phyloP scores from a whole-genome alignment of 345 rosid species.

The Gossypium ekmanianum region DNA sequence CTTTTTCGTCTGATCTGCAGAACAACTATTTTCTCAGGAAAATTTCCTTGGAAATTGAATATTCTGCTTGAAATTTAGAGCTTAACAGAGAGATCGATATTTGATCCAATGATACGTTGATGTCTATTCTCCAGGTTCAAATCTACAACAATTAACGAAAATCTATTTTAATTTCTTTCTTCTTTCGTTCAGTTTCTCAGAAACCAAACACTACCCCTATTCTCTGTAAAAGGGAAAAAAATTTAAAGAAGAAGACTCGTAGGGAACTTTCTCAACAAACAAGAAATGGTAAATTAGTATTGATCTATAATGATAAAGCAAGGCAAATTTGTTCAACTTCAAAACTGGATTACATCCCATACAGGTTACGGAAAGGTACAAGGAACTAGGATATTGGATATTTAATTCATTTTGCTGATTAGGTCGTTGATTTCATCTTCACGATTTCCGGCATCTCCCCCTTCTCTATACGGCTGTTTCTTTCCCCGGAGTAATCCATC shows the following conservation, averaged over 20 bases:
- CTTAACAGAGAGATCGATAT: too few species aligned
- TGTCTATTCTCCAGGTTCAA: neutral
- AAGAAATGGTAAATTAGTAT: constrained; percentile 5
- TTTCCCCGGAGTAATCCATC: constrained; percentile 60
- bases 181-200: neutral
- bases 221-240: neutral
- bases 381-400: neutral
- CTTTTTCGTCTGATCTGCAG: too few species aligned
- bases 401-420: constrained; percentile 69
- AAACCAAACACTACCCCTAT: neutral
- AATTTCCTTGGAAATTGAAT: too few species aligned
- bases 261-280: neutral
- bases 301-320: neutral
- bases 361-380: neutral
- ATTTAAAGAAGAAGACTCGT: neutral
- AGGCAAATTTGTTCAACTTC: neutral
- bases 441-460: constrained; percentile 84
- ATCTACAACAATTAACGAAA: neutral
- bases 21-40: too few species aligned
- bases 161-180: neutral
- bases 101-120: neutral
- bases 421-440: constrained; percentile 75
- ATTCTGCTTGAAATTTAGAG: too few species aligned
- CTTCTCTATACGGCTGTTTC: constrained; percentile 60
- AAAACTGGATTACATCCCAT: constrained; percentile 1